phyloP scores from a whole-genome alignment of 2,329 filamentous ascomycete genomes.

The Epicoccum nigrum region DNA sequence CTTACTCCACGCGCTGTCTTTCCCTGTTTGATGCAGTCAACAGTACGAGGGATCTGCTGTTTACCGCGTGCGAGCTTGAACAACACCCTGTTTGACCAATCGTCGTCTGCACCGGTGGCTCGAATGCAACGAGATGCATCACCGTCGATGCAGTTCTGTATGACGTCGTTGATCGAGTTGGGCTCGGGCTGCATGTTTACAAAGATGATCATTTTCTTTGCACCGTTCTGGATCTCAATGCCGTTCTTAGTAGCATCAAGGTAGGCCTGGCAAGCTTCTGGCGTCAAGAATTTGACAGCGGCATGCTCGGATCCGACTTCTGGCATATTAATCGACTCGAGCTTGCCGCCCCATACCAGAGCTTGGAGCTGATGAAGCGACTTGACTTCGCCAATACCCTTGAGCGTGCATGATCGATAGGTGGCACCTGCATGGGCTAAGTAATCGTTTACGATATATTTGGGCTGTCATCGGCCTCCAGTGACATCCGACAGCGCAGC shows the following conservation, averaged over 20 bases:
- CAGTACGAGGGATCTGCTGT: conserved; percentile 43
- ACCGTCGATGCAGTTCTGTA: conserved; percentile 49
- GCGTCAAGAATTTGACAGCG: conserved; percentile 42
- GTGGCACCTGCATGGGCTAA: conserved; percentile 27
- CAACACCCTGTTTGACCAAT: conserved; percentile 47
- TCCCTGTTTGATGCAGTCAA: conserved; percentile 54
- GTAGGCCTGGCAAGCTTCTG: conserved; percentile 42
- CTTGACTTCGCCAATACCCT: conserved; percentile 27
- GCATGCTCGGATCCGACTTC: conserved; percentile 31
- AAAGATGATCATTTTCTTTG: conserved; percentile 32
- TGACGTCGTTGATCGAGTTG: conserved; percentile 48
- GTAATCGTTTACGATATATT: background rate
- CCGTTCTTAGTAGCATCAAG: conserved; percentile 44
- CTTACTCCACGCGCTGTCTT: conserved; percentile 52
- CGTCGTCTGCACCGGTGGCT: conserved; percentile 50
- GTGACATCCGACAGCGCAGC: background rate
- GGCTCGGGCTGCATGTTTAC: conserved; percentile 36
- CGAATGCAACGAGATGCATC: conserved; percentile 56
- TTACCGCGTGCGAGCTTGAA: conserved; percentile 47
- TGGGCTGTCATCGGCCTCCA: background rate
- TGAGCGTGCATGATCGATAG: conserved; percentile 36
- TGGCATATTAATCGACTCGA: conserved; percentile 41
- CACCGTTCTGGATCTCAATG: conserved; percentile 30
- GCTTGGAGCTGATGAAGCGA: conserved; percentile 41
- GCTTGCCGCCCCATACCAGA: conserved; percentile 47